phyloP scores from a whole-genome alignment of 1,139 yeast species.

The Candida mesenterica region DNA sequence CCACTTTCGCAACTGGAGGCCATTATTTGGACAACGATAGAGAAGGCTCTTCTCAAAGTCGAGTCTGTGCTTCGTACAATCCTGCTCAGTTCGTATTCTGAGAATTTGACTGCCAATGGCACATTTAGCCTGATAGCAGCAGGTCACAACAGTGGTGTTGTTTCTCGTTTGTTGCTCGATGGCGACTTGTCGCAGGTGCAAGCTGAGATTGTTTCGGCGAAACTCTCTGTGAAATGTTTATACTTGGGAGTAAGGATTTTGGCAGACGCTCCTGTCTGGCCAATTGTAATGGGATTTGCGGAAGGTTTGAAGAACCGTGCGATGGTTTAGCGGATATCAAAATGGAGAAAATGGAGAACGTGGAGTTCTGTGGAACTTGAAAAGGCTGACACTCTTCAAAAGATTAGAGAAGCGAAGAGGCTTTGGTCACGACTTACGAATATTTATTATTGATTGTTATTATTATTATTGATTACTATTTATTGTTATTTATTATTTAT shows the following conservation, averaged over 20 bases:
- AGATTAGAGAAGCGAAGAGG: background rate
- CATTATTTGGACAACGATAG: conserved; percentile 46
- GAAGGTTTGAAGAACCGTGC: conserved; percentile 73
- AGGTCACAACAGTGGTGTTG: background rate
- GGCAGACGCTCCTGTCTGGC: conserved; percentile 85
- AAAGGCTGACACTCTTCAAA: no score
- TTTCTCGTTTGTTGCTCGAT: conserved; percentile 2
- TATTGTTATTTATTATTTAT: conserved; percentile 7
- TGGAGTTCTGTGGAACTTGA: no score
- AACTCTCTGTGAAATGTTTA: conserved; percentile 55
- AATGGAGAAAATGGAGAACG: conserved; percentile 6
- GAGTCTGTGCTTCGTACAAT: conserved; percentile 48
- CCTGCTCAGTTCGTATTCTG: conserved; percentile 45
- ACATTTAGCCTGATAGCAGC: conserved; percentile 36
- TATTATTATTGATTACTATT: conserved; percentile 6
- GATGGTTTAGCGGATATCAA: conserved; percentile 1
- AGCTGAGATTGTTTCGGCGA: conserved; percentile 36
- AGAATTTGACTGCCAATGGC: conserved; percentile 54
- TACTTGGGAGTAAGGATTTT: conserved; percentile 69
- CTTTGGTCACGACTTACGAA: conserved; percentile 3
- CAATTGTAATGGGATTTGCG: conserved; percentile 70
- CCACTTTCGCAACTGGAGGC: conserved; percentile 32
- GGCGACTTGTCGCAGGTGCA: conserved; percentile 3
- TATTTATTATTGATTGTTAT: conserved; percentile 2
- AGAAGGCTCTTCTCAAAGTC: conserved; percentile 51